These are phyloP conservation scores for Plasmodium knowlesi DNA, from an alignment of 169 alveolate genomes.

Conservation along the genomic window DNA sequence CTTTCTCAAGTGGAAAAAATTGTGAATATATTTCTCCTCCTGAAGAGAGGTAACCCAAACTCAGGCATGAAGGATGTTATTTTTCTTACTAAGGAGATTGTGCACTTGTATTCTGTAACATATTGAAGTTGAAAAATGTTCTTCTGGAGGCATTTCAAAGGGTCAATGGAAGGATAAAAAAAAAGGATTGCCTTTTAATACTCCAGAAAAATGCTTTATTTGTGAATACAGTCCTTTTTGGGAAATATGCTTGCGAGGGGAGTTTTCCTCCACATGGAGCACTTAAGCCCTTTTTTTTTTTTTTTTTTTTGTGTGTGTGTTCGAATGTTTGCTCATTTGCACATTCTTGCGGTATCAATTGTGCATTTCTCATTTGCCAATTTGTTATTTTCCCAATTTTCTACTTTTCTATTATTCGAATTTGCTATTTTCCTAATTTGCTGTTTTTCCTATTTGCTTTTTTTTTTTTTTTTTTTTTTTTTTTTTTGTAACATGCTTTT, in stretches of 20 bases:
- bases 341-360: not conserved
- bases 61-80: conserved; percentile 30
- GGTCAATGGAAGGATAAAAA: not conserved
- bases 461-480: not conserved
- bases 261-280: not conserved
- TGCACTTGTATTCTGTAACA: conserved; percentile 20
- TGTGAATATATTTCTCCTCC: conserved; percentile 35
- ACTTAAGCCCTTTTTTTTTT: not conserved
- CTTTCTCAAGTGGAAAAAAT: conserved; percentile 55
- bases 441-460: not conserved
- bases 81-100: conserved; percentile 38
- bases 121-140: not conserved
- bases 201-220: not conserved
- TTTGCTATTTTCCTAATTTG: not conserved
- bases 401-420: too few relatives aligned
- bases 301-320: not conserved
- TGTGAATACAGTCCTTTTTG: not conserved
- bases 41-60: not conserved
- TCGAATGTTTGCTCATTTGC: not conserved
- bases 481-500: not conserved
- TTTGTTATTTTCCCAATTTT: not conserved
- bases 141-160: not conserved
- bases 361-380: not conserved
- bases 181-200: not conserved
- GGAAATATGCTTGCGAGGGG: not conserved